These are phyloP conservation scores for Magnolia officinalis DNA, from an alignment of 164 flowering plant species.

Conservation along the genomic window DNA sequence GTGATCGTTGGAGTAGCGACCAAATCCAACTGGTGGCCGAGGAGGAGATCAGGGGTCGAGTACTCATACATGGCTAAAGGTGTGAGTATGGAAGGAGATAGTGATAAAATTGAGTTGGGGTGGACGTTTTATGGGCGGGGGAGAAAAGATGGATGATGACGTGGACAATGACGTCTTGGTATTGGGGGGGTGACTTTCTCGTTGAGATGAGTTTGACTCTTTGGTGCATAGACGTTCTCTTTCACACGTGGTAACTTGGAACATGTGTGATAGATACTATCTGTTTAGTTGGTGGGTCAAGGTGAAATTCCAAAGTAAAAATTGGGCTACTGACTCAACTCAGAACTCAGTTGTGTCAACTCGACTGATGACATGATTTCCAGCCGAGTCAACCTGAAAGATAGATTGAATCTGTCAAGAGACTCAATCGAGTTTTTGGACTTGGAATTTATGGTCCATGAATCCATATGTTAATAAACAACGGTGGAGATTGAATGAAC, in stretches of 20 bases:
- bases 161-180: constrained; percentile 19
- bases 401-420: background rate
- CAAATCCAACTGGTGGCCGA: constrained; percentile 44
- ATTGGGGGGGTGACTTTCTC: background rate
- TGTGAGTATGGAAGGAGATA: background rate
- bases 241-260: no score
- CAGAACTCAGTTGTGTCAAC: no score
- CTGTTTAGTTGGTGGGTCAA: background rate
- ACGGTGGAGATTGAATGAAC: no score
- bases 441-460: background rate
- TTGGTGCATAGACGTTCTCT: background rate
- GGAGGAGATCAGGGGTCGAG: constrained; percentile 51
- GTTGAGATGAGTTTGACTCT: constrained; percentile 13
- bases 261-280: background rate
- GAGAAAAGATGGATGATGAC: constrained; percentile 11
- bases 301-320: background rate
- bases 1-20: background rate
- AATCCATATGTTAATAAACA: no score
- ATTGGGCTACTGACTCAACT: no score
- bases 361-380: background rate
- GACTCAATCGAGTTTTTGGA: background rate
- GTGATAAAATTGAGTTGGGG: constrained; percentile 3
- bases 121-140: constrained; percentile 1
- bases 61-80: constrained; percentile 4
- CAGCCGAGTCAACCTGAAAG: background rate